Evolutionary conservation across 2,329 filamentous ascomycete genomes (phyloP), one percentile per base, ranked within the genome.

Genomic region (Stenocarpella maydis): DNA sequence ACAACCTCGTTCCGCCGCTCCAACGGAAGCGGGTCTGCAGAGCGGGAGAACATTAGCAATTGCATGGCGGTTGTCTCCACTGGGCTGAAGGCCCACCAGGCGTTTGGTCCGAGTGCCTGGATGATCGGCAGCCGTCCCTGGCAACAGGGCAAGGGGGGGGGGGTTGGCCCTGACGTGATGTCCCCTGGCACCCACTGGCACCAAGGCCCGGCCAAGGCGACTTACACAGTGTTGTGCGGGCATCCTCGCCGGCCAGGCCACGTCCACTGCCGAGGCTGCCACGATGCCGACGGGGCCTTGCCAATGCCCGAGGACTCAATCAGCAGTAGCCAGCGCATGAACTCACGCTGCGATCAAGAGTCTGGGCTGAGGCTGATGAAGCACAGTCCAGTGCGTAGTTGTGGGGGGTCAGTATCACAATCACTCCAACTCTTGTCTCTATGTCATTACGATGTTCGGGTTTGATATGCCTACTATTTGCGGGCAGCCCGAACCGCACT

Each of bases 91-190:
- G 45, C 52, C 64, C 64, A 67, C 64, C 41, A 28, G 17, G 39
- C 28, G 47, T 63, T 34, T 63, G 52, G 26, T 55, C 64, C 64
- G 45, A 47, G 52, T 67, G 21, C 64, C 64, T 67, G 64, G 64
- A 58, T 67, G 52, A 67, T 67, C 64, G 64, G 52, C 64, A 67
- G 26, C 24, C 52, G 52, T 39, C 41, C 52, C 52, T 66, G 47
- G 58, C 14, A 19, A 37, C 43, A 63, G 58, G 43, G 43, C 41
- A 49, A 26, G 58, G 58, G 58, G 26, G n/a, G 31, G 31, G 31
- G 31, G 31, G 31, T 31, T 26, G 19, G 58, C 58, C 58, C 58
- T 49, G 58, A 45, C 43, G 14, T 49, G 54, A 58, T 5, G 6
- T 12, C 34, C 34, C 34, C 34, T 12, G 6, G 6, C 34, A 21